Base-by-base conservation (phyloP, 2,329 filamentous ascomycete species). In the Talaromyces albobiverticillius region DNA sequence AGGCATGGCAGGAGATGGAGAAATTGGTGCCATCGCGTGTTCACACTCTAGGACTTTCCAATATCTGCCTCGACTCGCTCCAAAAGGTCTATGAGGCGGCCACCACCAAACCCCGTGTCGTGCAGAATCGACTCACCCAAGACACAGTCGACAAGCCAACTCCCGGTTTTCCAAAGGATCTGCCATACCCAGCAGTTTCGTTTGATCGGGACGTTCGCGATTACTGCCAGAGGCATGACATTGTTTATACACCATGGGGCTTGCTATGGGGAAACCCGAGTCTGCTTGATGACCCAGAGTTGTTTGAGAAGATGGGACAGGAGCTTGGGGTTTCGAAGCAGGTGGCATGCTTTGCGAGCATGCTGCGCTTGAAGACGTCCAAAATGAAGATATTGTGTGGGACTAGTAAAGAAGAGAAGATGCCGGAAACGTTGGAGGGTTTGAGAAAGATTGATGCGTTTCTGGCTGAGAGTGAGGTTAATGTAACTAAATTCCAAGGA, bases 191-290 rank as follows among this genome's bases (percentile, higher is more conserved):
- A 7, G 18, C 23, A 9, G 23, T 53, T 11, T 8, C 43, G 8
- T 53, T 47, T 31, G 51, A 53, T 32, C 43, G 51, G 11, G 51
- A 53, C 32, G 43, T 53, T n/a, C 43, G 51, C 14, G 43, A 53
- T 14, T 46, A 40, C 22, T 53, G 51, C 11, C 10, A 14, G 18
- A 40, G 3, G 14, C 23, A 41, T 26, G 34, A 22, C 5, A 53
- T 53, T 9, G 31, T 25, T 10, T 53, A 53, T 41, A 40, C 31
- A 3, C 51, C 51, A 22, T 53, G 51, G 51, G 51, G 51, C n/a
- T 38, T 53, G 51, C 43, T 53, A 11, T 42, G 51, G 51, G 51
- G 51, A 4, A 53, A 53, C n/a, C 51, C 43, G 11, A 47, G 42
- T 18, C 42, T 47, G 0, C 42, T 53, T 11, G 43, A 53, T 46